These are phyloP conservation scores for Dentipellis sp. DNA, from an alignment of 768 basidiomycete species.

Conservation along the genomic window DNA sequence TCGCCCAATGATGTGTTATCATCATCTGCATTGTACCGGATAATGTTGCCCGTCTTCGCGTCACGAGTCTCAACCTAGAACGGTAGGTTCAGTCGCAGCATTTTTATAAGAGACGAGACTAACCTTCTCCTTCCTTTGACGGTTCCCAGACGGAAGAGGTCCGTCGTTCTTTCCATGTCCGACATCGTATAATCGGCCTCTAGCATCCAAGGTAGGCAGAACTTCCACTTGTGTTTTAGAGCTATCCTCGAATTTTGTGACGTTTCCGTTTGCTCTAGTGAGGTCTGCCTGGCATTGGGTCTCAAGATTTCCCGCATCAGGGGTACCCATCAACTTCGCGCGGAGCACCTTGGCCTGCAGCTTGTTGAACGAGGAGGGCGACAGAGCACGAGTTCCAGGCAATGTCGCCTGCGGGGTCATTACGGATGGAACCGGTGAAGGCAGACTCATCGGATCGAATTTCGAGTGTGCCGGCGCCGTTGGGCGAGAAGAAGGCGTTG, in stretches of 20 bases:
- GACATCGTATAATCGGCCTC: conserved; percentile 84
- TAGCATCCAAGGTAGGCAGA: conserved; percentile 80
- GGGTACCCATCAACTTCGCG: conserved; percentile 79
- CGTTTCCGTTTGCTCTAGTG: conserved; percentile 24
- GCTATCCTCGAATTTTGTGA: conserved; percentile 19
- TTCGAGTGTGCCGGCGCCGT: conserved; percentile 36
- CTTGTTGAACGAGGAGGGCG: conserved; percentile 78
- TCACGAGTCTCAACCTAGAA: conserved; percentile 81
- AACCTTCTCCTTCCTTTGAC: conserved; percentile 71
- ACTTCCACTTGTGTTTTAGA: conserved; percentile 65
- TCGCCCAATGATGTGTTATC: conserved; percentile 82
- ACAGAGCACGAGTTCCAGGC: conserved; percentile 35
- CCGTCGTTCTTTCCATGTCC: conserved; percentile 67
- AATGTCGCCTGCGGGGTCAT: conserved; percentile 55
- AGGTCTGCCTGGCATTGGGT: conserved; percentile 74
- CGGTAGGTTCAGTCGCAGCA: neutral
- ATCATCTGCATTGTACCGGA: conserved; percentile 88
- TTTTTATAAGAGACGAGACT: conserved; percentile 2
- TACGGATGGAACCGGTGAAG: conserved; percentile 81
- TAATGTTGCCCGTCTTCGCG: conserved; percentile 78
- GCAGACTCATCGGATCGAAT: conserved; percentile 52
- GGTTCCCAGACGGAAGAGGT: conserved; percentile 50
- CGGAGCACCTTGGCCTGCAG: conserved; percentile 89
- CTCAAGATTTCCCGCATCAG: conserved; percentile 72
- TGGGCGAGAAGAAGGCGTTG: conserved; percentile 44